Percentiles rank a stretch among this genome's conserved stretches.
Evolutionary conservation across 2,329 filamentous ascomycete genomes (phyloP).

Genomic region (Verticillium nonalfalfae): DNA sequence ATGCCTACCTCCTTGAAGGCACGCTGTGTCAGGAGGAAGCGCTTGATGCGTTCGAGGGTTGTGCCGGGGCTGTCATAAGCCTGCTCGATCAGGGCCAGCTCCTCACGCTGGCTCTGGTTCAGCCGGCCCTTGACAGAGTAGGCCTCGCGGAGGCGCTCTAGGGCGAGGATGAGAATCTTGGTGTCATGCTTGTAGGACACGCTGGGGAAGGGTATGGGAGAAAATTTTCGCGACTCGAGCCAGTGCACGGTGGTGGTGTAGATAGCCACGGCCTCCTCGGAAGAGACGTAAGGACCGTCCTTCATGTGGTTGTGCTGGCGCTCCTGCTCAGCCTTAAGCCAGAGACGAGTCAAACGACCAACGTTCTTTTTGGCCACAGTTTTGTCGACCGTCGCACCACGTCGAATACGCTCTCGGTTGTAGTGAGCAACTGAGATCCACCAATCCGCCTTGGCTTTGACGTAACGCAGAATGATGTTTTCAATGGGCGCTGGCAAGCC

Average conservation of each 20-base stretch:
- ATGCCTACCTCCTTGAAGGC: constrained; percentile 99
- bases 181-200: constrained; percentile 99
- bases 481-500: constrained; percentile 94
- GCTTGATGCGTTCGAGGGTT: constrained; percentile 92
- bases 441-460: constrained; percentile 99
- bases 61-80: constrained; percentile 97
- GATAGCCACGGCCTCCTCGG: constrained; percentile 96
- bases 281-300: constrained; percentile 96
- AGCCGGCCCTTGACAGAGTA: constrained; percentile 96
- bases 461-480: constrained; percentile 96
- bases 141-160: constrained; percentile 87
- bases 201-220: constrained; percentile 96
- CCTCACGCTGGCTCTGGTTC: constrained; percentile 96
- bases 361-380: constrained; percentile 99
- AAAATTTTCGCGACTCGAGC: constrained; percentile 97
- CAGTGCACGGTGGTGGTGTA: constrained; percentile 99
- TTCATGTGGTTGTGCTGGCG: constrained; percentile 99
- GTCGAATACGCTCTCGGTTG: constrained; percentile 92
- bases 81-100: constrained; percentile 93
- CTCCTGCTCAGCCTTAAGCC: constrained; percentile 98
- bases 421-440: constrained; percentile 99
- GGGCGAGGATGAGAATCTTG: constrained; percentile 92
- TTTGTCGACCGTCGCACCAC: constrained; percentile 97
- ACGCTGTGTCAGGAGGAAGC: constrained; percentile 90
- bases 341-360: constrained; percentile 86